These are phyloP conservation scores for Porphyrellus cyaneotinctus DNA, from an alignment of 768 basidiomycete genomes.

Conservation along the genomic window DNA sequence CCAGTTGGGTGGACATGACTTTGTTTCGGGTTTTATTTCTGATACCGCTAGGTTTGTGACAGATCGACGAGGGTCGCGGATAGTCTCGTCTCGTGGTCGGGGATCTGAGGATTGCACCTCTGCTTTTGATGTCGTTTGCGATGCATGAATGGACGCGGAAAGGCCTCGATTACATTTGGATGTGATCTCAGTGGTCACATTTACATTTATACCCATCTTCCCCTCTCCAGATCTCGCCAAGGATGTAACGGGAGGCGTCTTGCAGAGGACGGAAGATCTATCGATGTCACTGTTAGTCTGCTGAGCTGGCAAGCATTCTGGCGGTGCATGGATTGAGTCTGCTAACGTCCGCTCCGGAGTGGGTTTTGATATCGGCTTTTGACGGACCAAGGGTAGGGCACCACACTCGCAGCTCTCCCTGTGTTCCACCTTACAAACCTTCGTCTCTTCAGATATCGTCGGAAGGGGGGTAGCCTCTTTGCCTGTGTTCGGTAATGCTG, in stretches of 20 bases:
- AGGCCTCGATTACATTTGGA: not conserved
- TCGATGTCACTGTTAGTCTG: not conserved
- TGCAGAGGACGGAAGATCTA: not conserved
- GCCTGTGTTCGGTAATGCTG: not conserved
- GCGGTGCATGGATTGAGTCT: constrained; percentile 17
- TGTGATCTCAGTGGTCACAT: not conserved
- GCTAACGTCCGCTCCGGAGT: constrained; percentile 4
- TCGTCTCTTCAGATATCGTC: not conserved
- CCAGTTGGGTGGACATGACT: constrained; percentile 10
- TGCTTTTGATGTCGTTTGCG: not conserved
- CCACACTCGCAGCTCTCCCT: not conserved
- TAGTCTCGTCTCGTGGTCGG: not conserved
- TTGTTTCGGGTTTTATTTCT: not conserved
- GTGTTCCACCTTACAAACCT: not conserved
- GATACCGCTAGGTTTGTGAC: not conserved
- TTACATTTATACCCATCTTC: not conserved
- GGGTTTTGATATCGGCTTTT: not conserved
- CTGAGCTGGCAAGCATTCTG: not conserved
- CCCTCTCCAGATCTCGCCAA: not conserved
- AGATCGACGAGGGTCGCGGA: not conserved
- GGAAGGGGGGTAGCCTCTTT: not conserved
- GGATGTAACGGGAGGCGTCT: not conserved
- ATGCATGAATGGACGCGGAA: constrained; percentile 13
- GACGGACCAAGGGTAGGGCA: not conserved
- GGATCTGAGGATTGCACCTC: not conserved